Conservation (phyloP, 116 monocot genomes). For the Zostera marina region DNA sequence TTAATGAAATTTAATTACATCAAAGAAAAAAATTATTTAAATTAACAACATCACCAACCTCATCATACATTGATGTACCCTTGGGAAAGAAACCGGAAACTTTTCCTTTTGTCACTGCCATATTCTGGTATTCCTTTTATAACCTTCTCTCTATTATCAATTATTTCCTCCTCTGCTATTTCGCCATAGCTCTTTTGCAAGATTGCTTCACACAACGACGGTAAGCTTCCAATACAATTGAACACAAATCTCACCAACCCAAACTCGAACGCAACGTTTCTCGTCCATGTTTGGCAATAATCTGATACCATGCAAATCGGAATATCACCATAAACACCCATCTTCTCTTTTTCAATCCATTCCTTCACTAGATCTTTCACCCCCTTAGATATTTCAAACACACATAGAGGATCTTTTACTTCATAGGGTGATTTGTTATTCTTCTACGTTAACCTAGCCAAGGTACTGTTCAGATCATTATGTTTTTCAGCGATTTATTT, state of each 20-base stretch:
- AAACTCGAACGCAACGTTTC: constrained; percentile 4
- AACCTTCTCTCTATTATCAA: not conserved
- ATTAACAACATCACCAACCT: not conserved
- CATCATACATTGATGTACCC: not conserved
- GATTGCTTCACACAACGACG: constrained; percentile 6
- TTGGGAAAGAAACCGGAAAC: constrained; percentile 3
- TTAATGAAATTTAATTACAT: no score
- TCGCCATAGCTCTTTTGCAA: not conserved
- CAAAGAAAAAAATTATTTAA: no score
- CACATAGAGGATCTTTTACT: not conserved
- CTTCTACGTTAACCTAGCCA: no score
- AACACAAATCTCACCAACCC: constrained; percentile 10
- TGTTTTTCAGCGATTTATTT: no score
- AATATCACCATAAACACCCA: not conserved
- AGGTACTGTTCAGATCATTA: no score
- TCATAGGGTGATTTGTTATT: no score
- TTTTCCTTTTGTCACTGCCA: constrained; percentile 10
- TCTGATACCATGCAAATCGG: constrained; percentile 17
- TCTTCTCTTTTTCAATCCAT: not conserved
- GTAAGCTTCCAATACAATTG: constrained; percentile 12
- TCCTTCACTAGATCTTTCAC: not conserved
- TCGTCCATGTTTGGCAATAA: constrained; percentile 7
- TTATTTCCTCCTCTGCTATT: no score
- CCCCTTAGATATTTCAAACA: not conserved
- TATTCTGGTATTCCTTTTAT: constrained; percentile 14